phyloP scores from a whole-genome alignment of 2,329 filamentous ascomycete species.

The Trichophyton rubrum region DNA sequence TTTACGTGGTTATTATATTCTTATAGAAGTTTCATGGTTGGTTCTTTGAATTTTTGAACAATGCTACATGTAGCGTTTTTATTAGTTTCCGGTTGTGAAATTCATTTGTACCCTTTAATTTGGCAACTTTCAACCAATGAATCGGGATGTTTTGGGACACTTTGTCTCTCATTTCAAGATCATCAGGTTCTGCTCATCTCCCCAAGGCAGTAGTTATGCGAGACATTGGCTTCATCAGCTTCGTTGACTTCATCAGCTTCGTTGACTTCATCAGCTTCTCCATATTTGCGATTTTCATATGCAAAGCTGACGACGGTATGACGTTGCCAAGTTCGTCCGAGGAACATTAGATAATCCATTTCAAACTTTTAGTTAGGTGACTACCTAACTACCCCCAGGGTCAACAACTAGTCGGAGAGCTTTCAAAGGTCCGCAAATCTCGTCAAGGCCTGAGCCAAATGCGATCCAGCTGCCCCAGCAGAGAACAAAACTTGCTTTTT shows the following conservation, averaged over 20 bases:
- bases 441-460: background rate
- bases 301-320: background rate
- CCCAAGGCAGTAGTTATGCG: too few relatives aligned
- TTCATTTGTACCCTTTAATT: background rate
- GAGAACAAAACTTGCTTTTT: background rate
- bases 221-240: too few relatives aligned
- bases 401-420: background rate
- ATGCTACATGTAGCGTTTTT: background rate
- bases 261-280: too few relatives aligned
- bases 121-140: background rate
- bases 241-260: too few relatives aligned
- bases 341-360: background rate
- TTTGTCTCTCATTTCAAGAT: background rate
- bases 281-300: background rate
- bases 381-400: background rate
- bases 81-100: background rate
- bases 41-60: background rate
- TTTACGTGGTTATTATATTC: background rate
- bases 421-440: background rate
- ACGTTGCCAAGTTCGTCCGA: background rate
- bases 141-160: background rate
- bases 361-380: background rate
- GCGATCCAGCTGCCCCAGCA: background rate
- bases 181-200: too few relatives aligned
- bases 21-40: background rate